Evolutionary conservation across 2,329 filamentous ascomycete genomes (phyloP).

Genomic region (Escovopsis sp.): DNA sequence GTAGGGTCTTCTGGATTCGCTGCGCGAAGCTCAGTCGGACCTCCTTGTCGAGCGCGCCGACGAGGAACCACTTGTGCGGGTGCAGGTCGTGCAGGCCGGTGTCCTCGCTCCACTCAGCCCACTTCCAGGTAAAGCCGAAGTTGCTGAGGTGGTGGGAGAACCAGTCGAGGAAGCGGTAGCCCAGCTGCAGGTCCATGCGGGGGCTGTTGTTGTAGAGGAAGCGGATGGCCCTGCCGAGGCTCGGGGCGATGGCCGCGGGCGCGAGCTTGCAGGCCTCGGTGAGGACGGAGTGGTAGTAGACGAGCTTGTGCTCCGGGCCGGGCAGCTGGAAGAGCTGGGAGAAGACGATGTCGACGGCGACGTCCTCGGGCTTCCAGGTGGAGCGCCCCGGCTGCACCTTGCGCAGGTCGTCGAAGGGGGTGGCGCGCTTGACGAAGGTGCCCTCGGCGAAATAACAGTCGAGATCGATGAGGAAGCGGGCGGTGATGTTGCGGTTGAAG

Average conservation of each 20-base stretch:
- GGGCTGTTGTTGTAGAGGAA: constrained; percentile 75
- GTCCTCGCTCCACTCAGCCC: constrained; percentile 91
- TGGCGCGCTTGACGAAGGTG: constrained; percentile 88
- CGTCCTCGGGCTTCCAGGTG: constrained; percentile 95
- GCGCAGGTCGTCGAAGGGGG: constrained; percentile 76
- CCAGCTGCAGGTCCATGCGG: constrained; percentile 73
- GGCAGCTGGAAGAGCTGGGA: constrained; percentile 87
- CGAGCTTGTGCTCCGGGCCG: constrained; percentile 74
- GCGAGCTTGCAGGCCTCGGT: constrained; percentile 94
- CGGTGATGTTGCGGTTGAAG: constrained; percentile 77
- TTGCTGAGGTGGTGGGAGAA: constrained; percentile 96
- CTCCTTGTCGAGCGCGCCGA: constrained; percentile 85
- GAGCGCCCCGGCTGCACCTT: constrained; percentile 48
- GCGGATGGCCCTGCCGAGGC: constrained; percentile 80
- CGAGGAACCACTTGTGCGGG: constrained; percentile 86
- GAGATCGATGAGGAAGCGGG: constrained; percentile 80
- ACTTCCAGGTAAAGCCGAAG: constrained; percentile 99
- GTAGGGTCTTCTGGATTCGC: constrained; percentile 85
- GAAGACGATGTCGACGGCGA: constrained; percentile 94
- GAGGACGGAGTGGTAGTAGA: constrained; percentile 91
- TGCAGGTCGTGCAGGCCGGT: constrained; percentile 61
- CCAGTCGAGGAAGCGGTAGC: constrained; percentile 87
- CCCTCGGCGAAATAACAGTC: constrained; percentile 86
- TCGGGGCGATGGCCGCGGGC: constrained; percentile 89
- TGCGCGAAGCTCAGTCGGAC: constrained; percentile 93